phyloP scores from a whole-genome alignment of 2,329 filamentous ascomycete genomes.

The Sclerotinia subarctica region DNA sequence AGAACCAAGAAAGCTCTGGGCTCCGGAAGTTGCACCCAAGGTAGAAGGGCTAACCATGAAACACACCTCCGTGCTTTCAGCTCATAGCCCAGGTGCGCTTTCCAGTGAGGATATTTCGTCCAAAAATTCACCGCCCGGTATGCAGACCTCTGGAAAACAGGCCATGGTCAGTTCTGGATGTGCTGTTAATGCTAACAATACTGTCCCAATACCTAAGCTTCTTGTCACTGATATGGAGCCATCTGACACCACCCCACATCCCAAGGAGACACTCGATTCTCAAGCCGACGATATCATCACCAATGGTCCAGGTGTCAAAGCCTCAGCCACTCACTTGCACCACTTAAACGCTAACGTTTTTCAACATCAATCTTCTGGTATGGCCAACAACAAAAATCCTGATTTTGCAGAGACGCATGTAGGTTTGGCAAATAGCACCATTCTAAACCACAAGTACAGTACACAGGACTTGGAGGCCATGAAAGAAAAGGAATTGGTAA shows the following conservation, averaged over 20 bases:
- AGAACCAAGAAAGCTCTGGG: not conserved
- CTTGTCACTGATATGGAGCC: no score
- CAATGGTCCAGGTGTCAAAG: no score
- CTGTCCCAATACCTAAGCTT: fast-evolving
- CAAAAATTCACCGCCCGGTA: no score
- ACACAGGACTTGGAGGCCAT: no score
- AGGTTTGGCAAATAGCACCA: not conserved
- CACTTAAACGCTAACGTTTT: no score
- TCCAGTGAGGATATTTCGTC: not conserved
- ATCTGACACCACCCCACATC: not conserved
- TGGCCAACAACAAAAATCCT: no score
- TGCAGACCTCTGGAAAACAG: no score
- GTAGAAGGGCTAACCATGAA: not conserved
- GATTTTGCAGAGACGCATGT: no score
- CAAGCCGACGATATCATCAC: not conserved
- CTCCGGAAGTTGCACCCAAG: not conserved
- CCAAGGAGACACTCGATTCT: not conserved
- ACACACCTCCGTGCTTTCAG: not conserved
- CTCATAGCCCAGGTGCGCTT: not conserved
- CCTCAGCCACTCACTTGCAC: no score
- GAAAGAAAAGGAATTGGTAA: not conserved
- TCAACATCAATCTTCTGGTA: not conserved
- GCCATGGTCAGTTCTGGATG: no score
- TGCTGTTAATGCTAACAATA: not conserved
- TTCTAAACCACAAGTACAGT: no score